A percentile compares a stretch with the other conserved stretches of the same genome.
These are phyloP conservation scores for Calendula officinalis DNA, from an alignment of 129 eudicot species.

Conservation along the genomic window DNA sequence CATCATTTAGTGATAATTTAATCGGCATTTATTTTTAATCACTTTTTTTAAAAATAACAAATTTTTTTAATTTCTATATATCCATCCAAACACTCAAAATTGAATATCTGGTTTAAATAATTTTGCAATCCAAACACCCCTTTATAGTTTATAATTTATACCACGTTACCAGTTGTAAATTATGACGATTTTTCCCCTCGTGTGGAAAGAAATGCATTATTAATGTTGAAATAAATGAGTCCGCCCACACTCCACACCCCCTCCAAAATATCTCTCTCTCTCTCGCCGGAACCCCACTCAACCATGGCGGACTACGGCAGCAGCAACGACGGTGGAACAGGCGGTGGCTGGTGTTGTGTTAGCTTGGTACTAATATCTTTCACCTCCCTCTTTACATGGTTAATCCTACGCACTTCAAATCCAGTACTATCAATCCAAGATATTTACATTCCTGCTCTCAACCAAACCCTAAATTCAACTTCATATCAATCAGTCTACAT, in stretches of 20 bases:
- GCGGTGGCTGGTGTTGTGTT: slow-evolving; percentile 52
- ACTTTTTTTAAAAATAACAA: no score
- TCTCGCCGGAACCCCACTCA: slow-evolving; percentile 14
- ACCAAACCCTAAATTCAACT: slow-evolving; percentile 36
- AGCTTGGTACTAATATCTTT: slow-evolving; percentile 53
- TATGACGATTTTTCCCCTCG: no score
- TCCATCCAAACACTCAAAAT: no score
- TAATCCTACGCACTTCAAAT: slow-evolving; percentile 49
- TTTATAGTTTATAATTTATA: no score
- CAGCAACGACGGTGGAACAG: slow-evolving; percentile 18
- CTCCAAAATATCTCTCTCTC: background rate
- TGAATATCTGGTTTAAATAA: no score
- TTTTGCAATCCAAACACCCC: no score
- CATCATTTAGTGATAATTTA: no score
- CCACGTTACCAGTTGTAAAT: no score
- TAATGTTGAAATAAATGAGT: no score
- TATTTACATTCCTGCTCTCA: slow-evolving; percentile 60
- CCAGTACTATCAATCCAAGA: slow-evolving; percentile 59
- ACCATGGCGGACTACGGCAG: slow-evolving; percentile 37
- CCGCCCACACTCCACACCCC: background rate
- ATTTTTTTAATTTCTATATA: no score
- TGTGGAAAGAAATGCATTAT: no score
- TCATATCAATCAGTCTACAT: slow-evolving; percentile 44
- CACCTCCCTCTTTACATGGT: slow-evolving; percentile 66
- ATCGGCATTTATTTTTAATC: no score